Evolutionary conservation across 371 early-diverging fungal genomes (phyloP).

Genomic region (Mucor racemosus): DNA sequence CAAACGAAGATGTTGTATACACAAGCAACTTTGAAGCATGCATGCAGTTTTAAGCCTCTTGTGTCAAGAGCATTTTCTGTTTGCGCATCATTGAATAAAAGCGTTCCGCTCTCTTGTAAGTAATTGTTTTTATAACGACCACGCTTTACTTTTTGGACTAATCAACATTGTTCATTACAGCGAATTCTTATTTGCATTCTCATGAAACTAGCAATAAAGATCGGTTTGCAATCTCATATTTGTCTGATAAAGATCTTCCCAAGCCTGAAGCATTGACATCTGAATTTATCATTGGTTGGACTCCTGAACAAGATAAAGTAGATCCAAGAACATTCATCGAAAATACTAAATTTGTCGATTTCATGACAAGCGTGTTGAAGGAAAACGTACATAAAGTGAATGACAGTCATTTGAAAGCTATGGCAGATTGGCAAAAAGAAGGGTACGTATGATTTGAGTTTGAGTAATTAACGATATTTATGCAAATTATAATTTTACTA

Average conservation of each 20-base stretch:
- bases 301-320: constrained; percentile 27
- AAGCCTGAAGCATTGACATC: constrained; percentile 12
- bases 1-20: not conserved
- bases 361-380: constrained; percentile 43
- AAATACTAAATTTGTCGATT: constrained; percentile 45
- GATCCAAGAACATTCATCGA: constrained; percentile 47
- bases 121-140: not conserved
- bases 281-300: constrained; percentile 50
- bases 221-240: constrained; percentile 24
- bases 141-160: not conserved
- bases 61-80: not conserved
- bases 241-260: constrained; percentile 15
- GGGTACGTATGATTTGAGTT: constrained; percentile 41
- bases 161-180: not conserved
- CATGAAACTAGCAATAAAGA: constrained; percentile 10
- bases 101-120: constrained; percentile 11
- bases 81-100: constrained; percentile 3
- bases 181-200: constrained; percentile 15
- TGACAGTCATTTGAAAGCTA: constrained; percentile 48
- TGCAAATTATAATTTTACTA: constrained; percentile 9
- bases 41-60: not conserved
- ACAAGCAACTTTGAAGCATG: not conserved
- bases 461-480: not conserved
- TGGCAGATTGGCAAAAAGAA: constrained; percentile 59
- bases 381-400: constrained; percentile 46